Conservation (phyloP, 495 filamentous ascomycete genomes). For the Penicillium coprophilum region DNA sequence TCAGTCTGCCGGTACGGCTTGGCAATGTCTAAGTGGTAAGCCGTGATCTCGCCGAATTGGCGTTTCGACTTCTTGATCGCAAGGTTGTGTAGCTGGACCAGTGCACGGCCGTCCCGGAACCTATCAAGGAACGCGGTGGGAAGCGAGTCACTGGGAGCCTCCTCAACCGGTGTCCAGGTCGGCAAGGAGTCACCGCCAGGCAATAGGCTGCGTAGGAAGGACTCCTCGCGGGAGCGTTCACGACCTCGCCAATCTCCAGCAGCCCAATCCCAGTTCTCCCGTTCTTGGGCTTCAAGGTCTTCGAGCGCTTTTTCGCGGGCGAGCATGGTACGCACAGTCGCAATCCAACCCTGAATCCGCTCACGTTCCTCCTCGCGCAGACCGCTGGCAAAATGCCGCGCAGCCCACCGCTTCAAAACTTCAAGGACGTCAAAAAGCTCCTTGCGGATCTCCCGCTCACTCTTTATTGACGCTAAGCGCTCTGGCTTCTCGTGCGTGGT, state of each 20-base stretch:
- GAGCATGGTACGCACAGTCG: slow-evolving; percentile 70
- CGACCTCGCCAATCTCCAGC: slow-evolving; percentile 77
- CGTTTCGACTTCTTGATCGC: slow-evolving; percentile 79
- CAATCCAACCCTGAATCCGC: slow-evolving; percentile 74
- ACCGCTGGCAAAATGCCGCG: slow-evolving; percentile 82
- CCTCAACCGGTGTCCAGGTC: slow-evolving; percentile 62
- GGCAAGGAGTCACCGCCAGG: slow-evolving; percentile 58
- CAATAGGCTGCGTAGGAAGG: slow-evolving; percentile 69
- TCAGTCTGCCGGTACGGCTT: slow-evolving; percentile 95
- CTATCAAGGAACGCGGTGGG: slow-evolving; percentile 75
- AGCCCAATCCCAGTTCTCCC: slow-evolving; percentile 73
- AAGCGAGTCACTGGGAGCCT: slow-evolving; percentile 37
- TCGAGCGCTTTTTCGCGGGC: slow-evolving; percentile 73
- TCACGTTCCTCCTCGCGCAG: slow-evolving; percentile 71
- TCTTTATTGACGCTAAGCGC: slow-evolving; percentile 78
- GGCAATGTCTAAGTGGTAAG: slow-evolving; percentile 81
- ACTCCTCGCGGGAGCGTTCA: slow-evolving; percentile 75
- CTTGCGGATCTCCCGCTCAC: slow-evolving; percentile 74
- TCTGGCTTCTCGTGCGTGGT: slow-evolving; percentile 80
- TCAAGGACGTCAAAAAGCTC: slow-evolving; percentile 86
- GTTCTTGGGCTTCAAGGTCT: slow-evolving; percentile 66
- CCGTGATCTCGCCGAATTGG: slow-evolving; percentile 87
- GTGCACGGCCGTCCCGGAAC: slow-evolving; percentile 73
- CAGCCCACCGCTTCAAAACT: slow-evolving; percentile 84
- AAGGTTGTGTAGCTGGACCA: slow-evolving; percentile 87